Percentiles rank a stretch among this genome's conserved stretches.
These are phyloP conservation scores for Fusarium mundagurra DNA, from an alignment of 2,329 filamentous ascomycete species.

Conservation along the genomic window DNA sequence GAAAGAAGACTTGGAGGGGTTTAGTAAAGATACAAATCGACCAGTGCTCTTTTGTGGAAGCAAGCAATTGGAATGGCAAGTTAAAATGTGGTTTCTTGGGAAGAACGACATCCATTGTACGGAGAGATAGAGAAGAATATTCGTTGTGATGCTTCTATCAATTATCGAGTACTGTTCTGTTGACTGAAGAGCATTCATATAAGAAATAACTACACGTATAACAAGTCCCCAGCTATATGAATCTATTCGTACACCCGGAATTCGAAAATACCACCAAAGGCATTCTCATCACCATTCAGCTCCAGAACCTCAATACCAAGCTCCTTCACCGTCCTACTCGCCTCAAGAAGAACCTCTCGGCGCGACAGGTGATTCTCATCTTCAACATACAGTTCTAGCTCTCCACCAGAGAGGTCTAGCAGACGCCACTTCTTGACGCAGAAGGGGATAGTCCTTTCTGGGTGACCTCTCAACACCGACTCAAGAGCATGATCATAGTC, in stretches of 20 bases:
- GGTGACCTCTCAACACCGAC: constrained; percentile 9
- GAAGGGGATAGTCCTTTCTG: constrained; percentile 5
- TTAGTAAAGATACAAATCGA: fast-evolving
- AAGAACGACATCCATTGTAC: background rate
- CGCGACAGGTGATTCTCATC: constrained; percentile 8
- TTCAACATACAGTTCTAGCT: background rate
- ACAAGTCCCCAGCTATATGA: fast-evolving
- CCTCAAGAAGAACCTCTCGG: background rate
- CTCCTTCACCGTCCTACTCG: background rate
- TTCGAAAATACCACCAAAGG: constrained; percentile 7
- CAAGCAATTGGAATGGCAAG: constrained; percentile 15
- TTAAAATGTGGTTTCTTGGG: constrained; percentile 4
- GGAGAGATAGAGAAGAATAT: background rate
- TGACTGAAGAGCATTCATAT: background rate
- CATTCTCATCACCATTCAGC: background rate
- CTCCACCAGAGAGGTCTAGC: background rate
- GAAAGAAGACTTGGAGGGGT: background rate
- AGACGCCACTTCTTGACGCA: constrained; percentile 14
- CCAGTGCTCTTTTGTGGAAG: constrained; percentile 4
- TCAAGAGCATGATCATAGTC: constrained; percentile 18
- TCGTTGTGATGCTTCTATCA: no score
- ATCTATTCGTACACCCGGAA: background rate
- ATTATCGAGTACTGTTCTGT: background rate
- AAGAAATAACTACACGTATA: fast-evolving
- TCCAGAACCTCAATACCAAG: constrained; percentile 3